These are phyloP conservation scores for Schizosaccharomyces osmophilus DNA, from an alignment of 805 yeast genomes.

Conservation along the genomic window DNA sequence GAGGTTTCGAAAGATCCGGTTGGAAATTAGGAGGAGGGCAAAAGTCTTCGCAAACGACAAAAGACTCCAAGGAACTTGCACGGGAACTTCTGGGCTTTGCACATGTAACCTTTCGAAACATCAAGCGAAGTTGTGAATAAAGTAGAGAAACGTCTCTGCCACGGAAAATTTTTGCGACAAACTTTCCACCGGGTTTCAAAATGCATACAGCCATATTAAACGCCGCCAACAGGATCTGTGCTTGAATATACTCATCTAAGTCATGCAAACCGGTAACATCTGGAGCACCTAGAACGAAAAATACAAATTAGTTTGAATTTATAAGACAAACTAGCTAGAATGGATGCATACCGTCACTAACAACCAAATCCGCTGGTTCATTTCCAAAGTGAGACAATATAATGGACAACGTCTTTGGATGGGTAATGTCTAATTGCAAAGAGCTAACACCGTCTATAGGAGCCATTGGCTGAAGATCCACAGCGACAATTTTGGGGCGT, in stretches of 20 bases:
- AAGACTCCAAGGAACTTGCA: slow-evolving; percentile 83
- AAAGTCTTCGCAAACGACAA: slow-evolving; percentile 76
- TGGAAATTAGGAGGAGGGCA: slow-evolving; percentile 65
- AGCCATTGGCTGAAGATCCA: slow-evolving; percentile 91
- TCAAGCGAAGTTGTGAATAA: slow-evolving; percentile 71
- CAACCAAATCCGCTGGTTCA: slow-evolving; percentile 74
- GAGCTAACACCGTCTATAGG: slow-evolving; percentile 82
- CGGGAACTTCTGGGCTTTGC: slow-evolving; percentile 92
- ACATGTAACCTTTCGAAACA: slow-evolving; percentile 71
- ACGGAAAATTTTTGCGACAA: slow-evolving; percentile 88
- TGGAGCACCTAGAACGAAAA: slow-evolving; percentile 68
- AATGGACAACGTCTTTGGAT: slow-evolving; percentile 59
- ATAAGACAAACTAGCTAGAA: not conserved
- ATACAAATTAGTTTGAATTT: no score
- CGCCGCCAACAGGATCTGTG: slow-evolving; percentile 77
- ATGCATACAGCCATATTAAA: slow-evolving; percentile 76
- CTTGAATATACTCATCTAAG: slow-evolving; percentile 88
- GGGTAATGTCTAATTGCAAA: slow-evolving; percentile 90
- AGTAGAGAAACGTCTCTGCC: slow-evolving; percentile 87
- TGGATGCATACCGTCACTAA: slow-evolving; percentile 25
- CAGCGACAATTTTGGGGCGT: slow-evolving; percentile 63
- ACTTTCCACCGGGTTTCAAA: slow-evolving; percentile 68
- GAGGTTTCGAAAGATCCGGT: slow-evolving; percentile 20
- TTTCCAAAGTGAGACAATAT: slow-evolving; percentile 72
- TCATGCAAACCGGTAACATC: slow-evolving; percentile 96